Evolutionary conservation across 129 eudicot genomes (phyloP), one percentile per base, ranked within the genome.

Genomic region (Cynara cardunculus): DNA sequence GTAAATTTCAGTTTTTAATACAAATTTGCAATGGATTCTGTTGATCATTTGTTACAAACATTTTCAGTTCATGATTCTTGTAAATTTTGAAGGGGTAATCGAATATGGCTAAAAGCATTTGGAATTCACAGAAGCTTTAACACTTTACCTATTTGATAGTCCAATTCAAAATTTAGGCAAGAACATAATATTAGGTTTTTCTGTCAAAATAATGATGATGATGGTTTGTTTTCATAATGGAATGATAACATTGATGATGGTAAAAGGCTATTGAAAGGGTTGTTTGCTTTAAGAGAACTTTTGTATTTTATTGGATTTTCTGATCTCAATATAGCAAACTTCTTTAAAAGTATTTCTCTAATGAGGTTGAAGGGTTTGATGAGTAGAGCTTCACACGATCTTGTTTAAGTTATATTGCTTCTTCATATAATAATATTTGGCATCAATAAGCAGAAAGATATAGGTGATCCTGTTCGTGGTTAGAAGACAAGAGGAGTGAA

Each of bases 331-430:
- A 59, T n/a, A 5, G 25, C 7, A 59, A 5, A 21, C 0, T 59
- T n/a, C 3, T 7, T 59, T 19, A 56, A 16, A 56, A 18, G 65
- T 12, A 68, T 25, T 37, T 68, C 25, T 41, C 10, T 66, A 39
- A 25, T 66, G 25, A 37, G 70, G 64, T 32, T 22, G 73, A 65
- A 75, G 35, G 73, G 62, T 77, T 64, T 77, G 26, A 37, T 65
- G 72, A 34, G 18, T 53, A 16, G 18, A 53, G 64, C 4, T 53
- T 53, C 19, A 53, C 6, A 14, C 64, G 18, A 18, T 18, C 24
- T 16, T 56, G 24, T 56, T 16, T 56, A 19, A 18, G 25, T 44
- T 7, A 61, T 21, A 13, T 61, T 5, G 67, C 27, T 72, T 72
- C 76, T 32, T 34, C 37, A 35, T 21, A 31, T 35, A 71, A 24